Base-by-base conservation (phyloP, 139 green algal genomes). In the Micractinium conductrix region DNA sequence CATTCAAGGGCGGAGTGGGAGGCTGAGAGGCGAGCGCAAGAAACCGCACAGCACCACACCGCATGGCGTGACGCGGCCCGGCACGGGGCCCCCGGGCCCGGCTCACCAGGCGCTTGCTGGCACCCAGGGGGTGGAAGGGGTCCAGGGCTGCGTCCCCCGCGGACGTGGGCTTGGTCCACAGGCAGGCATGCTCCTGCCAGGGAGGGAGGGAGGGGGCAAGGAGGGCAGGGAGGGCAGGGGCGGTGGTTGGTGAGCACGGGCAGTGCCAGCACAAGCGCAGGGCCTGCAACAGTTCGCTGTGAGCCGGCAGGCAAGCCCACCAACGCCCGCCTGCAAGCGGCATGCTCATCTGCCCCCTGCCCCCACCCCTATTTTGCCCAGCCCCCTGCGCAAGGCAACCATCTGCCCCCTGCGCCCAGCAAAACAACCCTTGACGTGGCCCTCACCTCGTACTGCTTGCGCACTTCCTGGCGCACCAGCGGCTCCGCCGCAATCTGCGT, bases 81-180 rank as follows among this genome's bases (percentile, higher is more conserved):
- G n/a, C n/a, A n/a, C n/a, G n/a, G n/a, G n/a, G n/a, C n/a, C n/a
- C n/a, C n/a, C n/a, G n/a, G n/a, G n/a, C n/a, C n/a, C n/a, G n/a
- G 26, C 91, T 84, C 10, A 72, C 71, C 75, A 98, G 90, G 28
- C 92, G 90, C 72, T 96, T 95, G 30, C 93, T 91, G 28, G 78
- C 63, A 24, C 89, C 94, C 58, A 92, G 93, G 17, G 82, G 89
- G 73, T 98, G 94, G 87, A 95, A 96, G 26, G 92, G 85, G 80
- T 97, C 92, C 73, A 96, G 85, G 19, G 85, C 69, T 8, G 81
- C 60, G 74, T 93, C 87, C 4, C 93, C 92, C 30, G 83, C 72
- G 33, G 87, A n/a, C 4, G 92, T 98, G 4, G 94, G 91, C 0
- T 74, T 82, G 21, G 91, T 93, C 22, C 53, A 87, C 37, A 97